Base-by-base conservation (phyloP, 768 basidiomycete genomes). In the Tricholoma matsutake region DNA sequence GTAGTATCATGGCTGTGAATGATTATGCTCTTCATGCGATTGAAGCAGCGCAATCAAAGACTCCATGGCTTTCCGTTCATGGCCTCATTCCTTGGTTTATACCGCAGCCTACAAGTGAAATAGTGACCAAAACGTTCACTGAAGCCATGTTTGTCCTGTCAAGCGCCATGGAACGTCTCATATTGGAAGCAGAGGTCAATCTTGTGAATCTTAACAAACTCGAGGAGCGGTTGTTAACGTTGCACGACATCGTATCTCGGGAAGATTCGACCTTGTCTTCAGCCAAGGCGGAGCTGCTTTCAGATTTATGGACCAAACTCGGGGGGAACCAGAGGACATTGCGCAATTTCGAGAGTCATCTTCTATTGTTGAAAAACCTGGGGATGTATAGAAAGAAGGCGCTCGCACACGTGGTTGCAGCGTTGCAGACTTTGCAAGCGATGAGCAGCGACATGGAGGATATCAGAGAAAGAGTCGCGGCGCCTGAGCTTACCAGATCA, bases 381-480 rank as follows among this genome's bases (percentile, higher is more conserved):
- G 78, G 79, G 8, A 71, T 66, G 34, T 91, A 89, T 65, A 78
- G 88, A 64, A 81, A 80, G 64, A 79, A 81, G 61, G 91, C 91
- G 4, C 72, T 79, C 39, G 82, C 76, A 9, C 89, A 89, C 62
- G 88, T 93, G n/a, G 80, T 79, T 32, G 83, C 83, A 0, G 83
- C 88, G 13, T 67, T 89, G 65, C 85, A 86, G 56, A 79, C 84
- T 9, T 73, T 93, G 62, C 73, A 83, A 29, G 75, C 76, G 39
- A 83, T 92, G 85, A 83, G 83, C 63, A 85, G 83, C 35, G 89
- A 92, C 63, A 85, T 92, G 79, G 89, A 90, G 68, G 89, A 90
- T 47, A 73, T 93, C 61, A 78, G 91, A 62, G 87, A 90, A 68
- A 78, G 87, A 16, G 88, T 90, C 1, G 82, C 88, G 4, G 81